Percentiles rank a stretch among this genome's conserved stretches.
Conservation (phyloP, 768 basidiomycete species). For the Strobilomyces echinocephalus region DNA sequence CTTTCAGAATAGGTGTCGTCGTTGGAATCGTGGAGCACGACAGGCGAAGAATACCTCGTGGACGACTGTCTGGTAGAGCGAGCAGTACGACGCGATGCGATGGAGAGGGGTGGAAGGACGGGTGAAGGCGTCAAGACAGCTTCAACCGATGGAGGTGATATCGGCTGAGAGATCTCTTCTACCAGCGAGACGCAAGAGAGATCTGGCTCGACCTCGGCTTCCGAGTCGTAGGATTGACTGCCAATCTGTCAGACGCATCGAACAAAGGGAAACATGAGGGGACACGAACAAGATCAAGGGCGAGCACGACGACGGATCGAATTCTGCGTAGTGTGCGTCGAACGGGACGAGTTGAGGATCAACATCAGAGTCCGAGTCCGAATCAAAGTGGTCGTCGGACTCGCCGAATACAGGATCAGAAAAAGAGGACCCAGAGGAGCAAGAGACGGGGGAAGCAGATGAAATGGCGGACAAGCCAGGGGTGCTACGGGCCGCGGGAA, state of each 20-base stretch:
- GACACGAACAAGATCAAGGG: conserved; percentile 26
- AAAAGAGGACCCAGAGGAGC: conserved; percentile 19
- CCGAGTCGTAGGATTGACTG: conserved; percentile 17
- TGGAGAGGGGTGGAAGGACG: background rate
- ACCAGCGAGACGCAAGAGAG: conserved; percentile 12
- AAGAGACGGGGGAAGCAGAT: conserved; percentile 24
- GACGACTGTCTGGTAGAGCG: conserved; percentile 15
- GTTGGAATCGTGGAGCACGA: conserved; percentile 11
- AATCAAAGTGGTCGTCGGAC: conserved; percentile 19
- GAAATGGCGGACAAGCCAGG: conserved; percentile 25
- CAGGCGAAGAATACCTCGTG: background rate
- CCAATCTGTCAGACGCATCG: conserved; percentile 11
- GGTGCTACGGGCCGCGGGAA: conserved; percentile 15
- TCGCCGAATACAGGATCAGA: conserved; percentile 21
- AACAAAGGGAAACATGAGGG: background rate
- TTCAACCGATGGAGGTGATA: background rate
- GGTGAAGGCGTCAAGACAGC: background rate
- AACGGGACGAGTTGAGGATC: conserved; percentile 22
- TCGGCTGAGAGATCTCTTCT: conserved; percentile 5
- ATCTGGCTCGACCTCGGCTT: conserved; percentile 4
- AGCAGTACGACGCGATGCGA: conserved; percentile 5
- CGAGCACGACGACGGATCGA: conserved; percentile 3
- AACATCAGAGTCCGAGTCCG: conserved; percentile 31
- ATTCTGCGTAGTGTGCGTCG: conserved; percentile 10
- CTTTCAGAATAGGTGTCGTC: conserved; percentile 35